Percentiles rank a stretch among this genome's conserved stretches.
Evolutionary conservation across 2,329 filamentous ascomycete species (phyloP).

Genomic region (Gliomastix tumulicola): DNA sequence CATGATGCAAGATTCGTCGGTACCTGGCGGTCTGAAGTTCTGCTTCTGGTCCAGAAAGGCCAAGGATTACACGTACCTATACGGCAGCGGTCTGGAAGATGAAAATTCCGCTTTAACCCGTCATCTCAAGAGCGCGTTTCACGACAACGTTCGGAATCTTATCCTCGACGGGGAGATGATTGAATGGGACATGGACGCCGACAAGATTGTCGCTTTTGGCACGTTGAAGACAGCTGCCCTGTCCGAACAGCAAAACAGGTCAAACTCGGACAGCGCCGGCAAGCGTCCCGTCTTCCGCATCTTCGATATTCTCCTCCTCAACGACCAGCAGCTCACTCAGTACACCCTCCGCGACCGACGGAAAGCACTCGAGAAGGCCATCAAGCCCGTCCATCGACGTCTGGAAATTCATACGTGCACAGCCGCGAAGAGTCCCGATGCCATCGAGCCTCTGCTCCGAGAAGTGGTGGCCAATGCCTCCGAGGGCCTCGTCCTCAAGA

Average conservation of each 20-base stretch:
- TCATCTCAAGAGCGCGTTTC: conserved; percentile 72
- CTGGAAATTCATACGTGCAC: conserved; percentile 76
- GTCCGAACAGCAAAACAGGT: conserved; percentile 59
- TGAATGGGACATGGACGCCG: conserved; percentile 84
- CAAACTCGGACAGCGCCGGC: conserved; percentile 41
- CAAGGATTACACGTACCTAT: conserved; percentile 93
- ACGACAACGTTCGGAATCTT: conserved; percentile 69
- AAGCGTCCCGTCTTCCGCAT: conserved; percentile 71
- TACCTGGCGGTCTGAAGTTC: conserved; percentile 67
- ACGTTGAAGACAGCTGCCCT: conserved; percentile 88
- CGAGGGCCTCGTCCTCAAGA: conserved; percentile 90
- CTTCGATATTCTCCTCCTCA: conserved; percentile 89
- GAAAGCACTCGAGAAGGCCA: conserved; percentile 63
- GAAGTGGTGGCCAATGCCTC: conserved; percentile 80
- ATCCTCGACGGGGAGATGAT: conserved; percentile 99
- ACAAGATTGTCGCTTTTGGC: conserved; percentile 84
- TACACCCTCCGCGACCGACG: conserved; percentile 80
- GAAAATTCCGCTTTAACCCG: conserved; percentile 71
- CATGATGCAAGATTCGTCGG: conserved; percentile 64
- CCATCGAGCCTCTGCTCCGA: conserved; percentile 73
- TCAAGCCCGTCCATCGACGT: conserved; percentile 64
- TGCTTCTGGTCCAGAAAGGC: conserved; percentile 93
- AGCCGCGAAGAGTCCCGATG: conserved; percentile 57
- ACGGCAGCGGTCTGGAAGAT: conserved; percentile 71
- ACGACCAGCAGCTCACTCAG: conserved; percentile 69